phyloP scores from a whole-genome alignment of 192 early-diverging fungal genomes.

The Backusella mclennaniae region DNA sequence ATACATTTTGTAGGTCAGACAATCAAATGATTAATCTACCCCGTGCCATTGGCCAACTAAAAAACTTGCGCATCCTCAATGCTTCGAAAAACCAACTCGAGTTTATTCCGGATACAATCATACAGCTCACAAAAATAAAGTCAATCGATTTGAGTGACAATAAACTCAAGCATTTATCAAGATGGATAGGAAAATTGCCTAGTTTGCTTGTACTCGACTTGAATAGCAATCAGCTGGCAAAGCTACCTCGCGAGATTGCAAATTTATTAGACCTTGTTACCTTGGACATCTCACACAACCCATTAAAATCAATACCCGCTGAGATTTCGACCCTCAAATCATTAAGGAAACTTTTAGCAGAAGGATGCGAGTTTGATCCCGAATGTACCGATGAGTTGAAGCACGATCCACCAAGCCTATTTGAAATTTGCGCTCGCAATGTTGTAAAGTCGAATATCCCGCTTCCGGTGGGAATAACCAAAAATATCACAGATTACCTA shows the following conservation, averaged over 20 bases:
- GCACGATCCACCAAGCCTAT: slow-evolving; percentile 61
- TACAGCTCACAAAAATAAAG: slow-evolving; percentile 59
- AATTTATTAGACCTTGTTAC: slow-evolving; percentile 56
- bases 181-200: slow-evolving; percentile 57
- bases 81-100: slow-evolving; percentile 65
- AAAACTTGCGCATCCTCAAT: slow-evolving; percentile 62
- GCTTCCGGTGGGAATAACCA: slow-evolving; percentile 46
- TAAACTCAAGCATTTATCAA: slow-evolving; percentile 59
- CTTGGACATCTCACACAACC: slow-evolving; percentile 69
- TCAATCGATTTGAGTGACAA: slow-evolving; percentile 69
- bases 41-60: slow-evolving; percentile 70
- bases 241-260: slow-evolving; percentile 67
- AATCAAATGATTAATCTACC: slow-evolving; percentile 70
- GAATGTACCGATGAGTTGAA: slow-evolving; percentile 41
- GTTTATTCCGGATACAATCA: slow-evolving; percentile 66
- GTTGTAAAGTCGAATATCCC: slow-evolving; percentile 66
- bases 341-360: slow-evolving; percentile 57
- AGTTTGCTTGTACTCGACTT: slow-evolving; percentile 64
- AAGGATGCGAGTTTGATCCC: slow-evolving; percentile 52
- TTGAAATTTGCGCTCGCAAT: slow-evolving; percentile 75
- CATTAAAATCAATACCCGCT: slow-evolving; percentile 63
- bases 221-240: slow-evolving; percentile 57
- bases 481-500: slow-evolving; percentile 66
- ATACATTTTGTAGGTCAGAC: slow-evolving; percentile 58
- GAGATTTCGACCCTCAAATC: slow-evolving; percentile 69